Percentiles rank a stretch among this genome's conserved stretches.
These are phyloP conservation scores for Helianthus annuus DNA, from an alignment of 129 eudicot species.

Conservation along the genomic window DNA sequence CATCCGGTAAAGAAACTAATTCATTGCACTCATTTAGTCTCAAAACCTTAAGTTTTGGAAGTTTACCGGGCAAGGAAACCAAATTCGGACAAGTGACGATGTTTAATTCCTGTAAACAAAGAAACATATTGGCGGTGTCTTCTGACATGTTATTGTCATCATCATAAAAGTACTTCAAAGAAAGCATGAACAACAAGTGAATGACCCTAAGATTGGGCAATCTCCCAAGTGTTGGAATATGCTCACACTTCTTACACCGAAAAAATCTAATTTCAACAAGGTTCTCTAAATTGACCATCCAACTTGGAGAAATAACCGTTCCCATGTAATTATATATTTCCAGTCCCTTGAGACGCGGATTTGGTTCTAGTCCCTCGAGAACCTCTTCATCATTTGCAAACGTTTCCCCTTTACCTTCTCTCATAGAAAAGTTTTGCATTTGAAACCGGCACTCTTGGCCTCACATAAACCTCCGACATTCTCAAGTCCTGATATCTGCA, in stretches of 20 bases:
- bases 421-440: neutral
- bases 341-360: neutral
- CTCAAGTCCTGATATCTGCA: neutral
- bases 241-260: neutral
- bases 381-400: neutral
- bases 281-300: constrained; percentile 7
- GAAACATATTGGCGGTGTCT: neutral
- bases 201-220: constrained; percentile 11
- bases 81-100: neutral
- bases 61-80: neutral
- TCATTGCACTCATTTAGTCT: too few species aligned
- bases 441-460: constrained; percentile 12
- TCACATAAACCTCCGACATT: neutral
- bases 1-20: neutral
- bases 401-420: too few species aligned
- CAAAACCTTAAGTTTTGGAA: neutral
- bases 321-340: neutral
- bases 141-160: neutral
- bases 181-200: neutral
- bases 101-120: neutral
- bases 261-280: neutral
- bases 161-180: neutral
- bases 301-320: neutral
- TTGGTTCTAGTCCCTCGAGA: constrained; percentile 16
- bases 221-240: constrained; percentile 20